phyloP scores from a whole-genome alignment of 2,329 filamentous ascomycete genomes.

The Sporothrix euskadiensis region DNA sequence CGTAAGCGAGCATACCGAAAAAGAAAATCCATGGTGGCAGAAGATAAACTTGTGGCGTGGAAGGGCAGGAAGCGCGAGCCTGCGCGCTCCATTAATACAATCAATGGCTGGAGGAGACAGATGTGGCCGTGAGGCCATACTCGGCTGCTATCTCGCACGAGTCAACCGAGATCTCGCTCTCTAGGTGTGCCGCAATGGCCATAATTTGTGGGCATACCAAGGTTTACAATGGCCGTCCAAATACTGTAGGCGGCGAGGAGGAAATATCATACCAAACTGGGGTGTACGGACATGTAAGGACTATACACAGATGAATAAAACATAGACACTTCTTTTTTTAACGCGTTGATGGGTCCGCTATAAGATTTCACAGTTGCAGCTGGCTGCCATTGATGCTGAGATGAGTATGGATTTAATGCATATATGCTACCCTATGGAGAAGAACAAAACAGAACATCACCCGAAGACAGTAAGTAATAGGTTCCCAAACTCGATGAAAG shows the following conservation, averaged over 20 bases:
- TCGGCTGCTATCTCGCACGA: neutral
- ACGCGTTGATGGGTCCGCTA: no score
- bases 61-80: neutral
- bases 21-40: neutral
- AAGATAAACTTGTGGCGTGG: neutral
- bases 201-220: neutral
- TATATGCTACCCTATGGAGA: conserved; percentile 10
- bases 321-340: neutral
- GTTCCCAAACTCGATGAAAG: neutral
- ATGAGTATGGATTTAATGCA: conserved; percentile 18
- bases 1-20: conserved; percentile 46
- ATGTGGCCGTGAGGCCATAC: neutral
- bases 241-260: no score
- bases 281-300: neutral
- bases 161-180: neutral
- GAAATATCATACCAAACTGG: neutral
- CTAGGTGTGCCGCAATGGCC: neutral
- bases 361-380: neutral
- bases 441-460: neutral
- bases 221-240: no score
- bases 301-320: neutral
- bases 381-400: neutral
- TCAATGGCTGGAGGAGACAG: neutral
- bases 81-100: neutral
- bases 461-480: neutral